phyloP scores from a whole-genome alignment of 2,329 filamentous ascomycete species.

The Zymoseptoria crescenta region DNA sequence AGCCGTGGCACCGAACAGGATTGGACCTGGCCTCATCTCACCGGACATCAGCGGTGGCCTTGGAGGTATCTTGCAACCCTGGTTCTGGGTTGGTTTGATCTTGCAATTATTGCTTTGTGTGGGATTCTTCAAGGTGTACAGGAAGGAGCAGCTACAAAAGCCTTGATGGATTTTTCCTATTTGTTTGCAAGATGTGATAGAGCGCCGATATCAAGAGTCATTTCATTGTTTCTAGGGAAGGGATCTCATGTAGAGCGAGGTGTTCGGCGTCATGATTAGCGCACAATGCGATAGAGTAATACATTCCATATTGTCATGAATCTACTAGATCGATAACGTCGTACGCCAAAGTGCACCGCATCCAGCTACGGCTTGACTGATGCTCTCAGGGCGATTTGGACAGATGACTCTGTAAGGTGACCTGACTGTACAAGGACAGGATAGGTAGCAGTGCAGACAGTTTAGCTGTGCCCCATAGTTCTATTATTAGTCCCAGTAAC shows the following conservation, averaged over 20 bases:
- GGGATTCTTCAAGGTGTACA: constrained; percentile 19
- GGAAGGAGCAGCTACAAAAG: constrained; percentile 21
- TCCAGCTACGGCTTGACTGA: too few relatives aligned
- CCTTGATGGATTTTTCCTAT: constrained; percentile 6
- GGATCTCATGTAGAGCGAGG: not conserved
- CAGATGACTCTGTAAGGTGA: too few relatives aligned
- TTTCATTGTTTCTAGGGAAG: not conserved
- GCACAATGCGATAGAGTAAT: not conserved
- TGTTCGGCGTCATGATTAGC: not conserved
- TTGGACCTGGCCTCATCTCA: constrained; percentile 54
- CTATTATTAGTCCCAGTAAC: too few relatives aligned
- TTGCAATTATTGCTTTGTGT: constrained; percentile 16
- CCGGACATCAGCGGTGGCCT: constrained; percentile 50
- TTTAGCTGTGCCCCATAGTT: too few relatives aligned
- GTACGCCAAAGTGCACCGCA: too few relatives aligned
- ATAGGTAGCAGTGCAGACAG: too few relatives aligned
- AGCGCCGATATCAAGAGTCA: not conserved
- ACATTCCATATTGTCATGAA: not conserved
- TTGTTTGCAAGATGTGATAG: not conserved
- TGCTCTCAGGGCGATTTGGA: too few relatives aligned
- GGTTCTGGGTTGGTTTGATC: constrained; percentile 19
- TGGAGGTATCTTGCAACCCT: constrained; percentile 19
- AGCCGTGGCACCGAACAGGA: constrained; percentile 50
- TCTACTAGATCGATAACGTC: too few relatives aligned
- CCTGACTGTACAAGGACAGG: too few relatives aligned